These are phyloP conservation scores for Alternaria arborescens DNA, from an alignment of 2,329 filamentous ascomycete species.

Conservation along the genomic window DNA sequence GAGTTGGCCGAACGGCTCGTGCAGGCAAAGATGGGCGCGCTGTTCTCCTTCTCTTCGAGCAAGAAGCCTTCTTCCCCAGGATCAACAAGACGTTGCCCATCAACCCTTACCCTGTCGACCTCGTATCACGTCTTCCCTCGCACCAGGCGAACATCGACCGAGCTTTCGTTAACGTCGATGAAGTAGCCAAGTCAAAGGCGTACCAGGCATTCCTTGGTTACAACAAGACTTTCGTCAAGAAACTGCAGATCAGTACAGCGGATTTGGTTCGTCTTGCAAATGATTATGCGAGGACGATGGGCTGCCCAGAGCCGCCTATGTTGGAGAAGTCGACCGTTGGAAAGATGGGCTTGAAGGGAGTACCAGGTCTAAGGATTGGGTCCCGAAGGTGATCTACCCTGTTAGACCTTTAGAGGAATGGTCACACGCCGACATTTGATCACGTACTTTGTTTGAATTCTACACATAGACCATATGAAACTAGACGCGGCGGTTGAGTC, in stretches of 20 bases:
- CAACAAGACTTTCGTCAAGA: constrained; percentile 57
- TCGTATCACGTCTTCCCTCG: constrained; percentile 48
- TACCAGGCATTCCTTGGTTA: constrained; percentile 60
- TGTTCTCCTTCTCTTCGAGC: constrained; percentile 61
- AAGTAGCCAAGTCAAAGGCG: constrained; percentile 53
- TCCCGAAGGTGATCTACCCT: constrained; percentile 20
- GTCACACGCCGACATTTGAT: background rate
- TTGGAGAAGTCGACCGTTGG: constrained; percentile 57
- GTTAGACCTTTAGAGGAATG: background rate
- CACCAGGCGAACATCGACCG: constrained; percentile 43
- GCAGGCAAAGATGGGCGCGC: constrained; percentile 60
- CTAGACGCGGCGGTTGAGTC: constrained; percentile 10
- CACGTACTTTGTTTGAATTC: constrained; percentile 15
- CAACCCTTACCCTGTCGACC: constrained; percentile 57
- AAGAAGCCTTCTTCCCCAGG: constrained; percentile 62
- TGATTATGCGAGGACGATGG: constrained; percentile 54
- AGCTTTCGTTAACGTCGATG: constrained; percentile 51
- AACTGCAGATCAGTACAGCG: constrained; percentile 50
- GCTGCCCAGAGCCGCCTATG: constrained; percentile 56
- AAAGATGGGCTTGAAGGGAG: constrained; percentile 60
- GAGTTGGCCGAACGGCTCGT: constrained; percentile 54
- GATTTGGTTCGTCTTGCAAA: constrained; percentile 56
- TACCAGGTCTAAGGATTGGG: constrained; percentile 51
- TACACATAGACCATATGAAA: constrained; percentile 9
- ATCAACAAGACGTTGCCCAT: constrained; percentile 61